A percentile compares a stretch with the other conserved stretches of the same genome.
phyloP scores from a whole-genome alignment of 1,284 basidiomycete genomes.

The Pholiota adiposa region DNA sequence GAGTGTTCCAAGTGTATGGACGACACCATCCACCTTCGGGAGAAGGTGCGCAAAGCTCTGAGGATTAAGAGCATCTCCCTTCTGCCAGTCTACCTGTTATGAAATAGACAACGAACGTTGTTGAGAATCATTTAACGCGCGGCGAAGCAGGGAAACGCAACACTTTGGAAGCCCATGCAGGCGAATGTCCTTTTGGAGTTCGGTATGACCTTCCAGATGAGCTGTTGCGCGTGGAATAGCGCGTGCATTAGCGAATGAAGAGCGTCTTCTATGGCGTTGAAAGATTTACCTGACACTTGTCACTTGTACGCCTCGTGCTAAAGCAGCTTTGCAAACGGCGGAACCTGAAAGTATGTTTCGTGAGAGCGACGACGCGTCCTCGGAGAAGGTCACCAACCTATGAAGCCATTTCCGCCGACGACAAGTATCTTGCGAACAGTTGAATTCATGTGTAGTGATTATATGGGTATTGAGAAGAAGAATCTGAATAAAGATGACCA shows the following conservation, averaged over 20 bases:
- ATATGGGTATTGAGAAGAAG: slow-evolving; percentile 10
- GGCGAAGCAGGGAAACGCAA: slow-evolving; percentile 19
- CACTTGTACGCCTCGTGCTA: slow-evolving; percentile 85
- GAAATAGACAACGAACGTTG: slow-evolving; percentile 15
- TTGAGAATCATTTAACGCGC: slow-evolving; percentile 13
- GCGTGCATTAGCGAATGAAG: neutral
- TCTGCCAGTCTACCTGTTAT: slow-evolving; percentile 79
- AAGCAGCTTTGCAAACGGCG: slow-evolving; percentile 86
- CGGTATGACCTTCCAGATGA: slow-evolving; percentile 86
- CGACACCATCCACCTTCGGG: slow-evolving; percentile 73
- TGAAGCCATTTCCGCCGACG: slow-evolving; percentile 94
- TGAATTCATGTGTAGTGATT: slow-evolving; percentile 36
- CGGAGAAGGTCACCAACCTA: slow-evolving; percentile 56
- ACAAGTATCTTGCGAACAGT: slow-evolving; percentile 75
- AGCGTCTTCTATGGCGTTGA: neutral
- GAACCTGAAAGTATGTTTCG: slow-evolving; percentile 65
- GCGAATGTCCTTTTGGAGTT: slow-evolving; percentile 88
- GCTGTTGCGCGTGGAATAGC: slow-evolving; percentile 42
- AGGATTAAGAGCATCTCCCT: slow-evolving; percentile 80
- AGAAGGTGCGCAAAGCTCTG: slow-evolving; percentile 75
- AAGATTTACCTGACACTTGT: slow-evolving; percentile 79
- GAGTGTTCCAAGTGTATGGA: slow-evolving; percentile 95
- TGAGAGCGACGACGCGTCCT: neutral
- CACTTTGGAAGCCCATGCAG: slow-evolving; percentile 84
- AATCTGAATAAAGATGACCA: too few species aligned